Evolutionary conservation across 139 green algal genomes (phyloP).

Genomic region (Yamagishiella unicocca): DNA sequence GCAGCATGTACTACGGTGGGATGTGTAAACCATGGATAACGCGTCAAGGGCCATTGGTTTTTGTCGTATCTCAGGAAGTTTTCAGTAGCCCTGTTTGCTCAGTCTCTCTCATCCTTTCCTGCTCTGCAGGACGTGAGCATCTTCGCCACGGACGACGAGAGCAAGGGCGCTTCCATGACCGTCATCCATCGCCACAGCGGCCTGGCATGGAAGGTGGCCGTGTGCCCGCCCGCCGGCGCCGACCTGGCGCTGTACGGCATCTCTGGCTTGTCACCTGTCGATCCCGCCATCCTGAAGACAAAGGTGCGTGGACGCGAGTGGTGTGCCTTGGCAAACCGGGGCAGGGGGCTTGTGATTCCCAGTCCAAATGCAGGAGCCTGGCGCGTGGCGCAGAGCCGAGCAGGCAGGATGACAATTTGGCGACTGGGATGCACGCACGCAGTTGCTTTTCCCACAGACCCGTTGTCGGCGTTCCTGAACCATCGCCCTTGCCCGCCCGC

Average conservation of each 20-base stretch:
- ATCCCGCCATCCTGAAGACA: constrained; percentile 15
- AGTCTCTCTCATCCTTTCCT: neutral
- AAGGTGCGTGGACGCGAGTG: constrained; percentile 13
- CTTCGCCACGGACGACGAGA: constrained; percentile 40
- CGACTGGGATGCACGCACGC: too few species aligned
- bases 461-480: neutral
- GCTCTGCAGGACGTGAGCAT: constrained; percentile 23
- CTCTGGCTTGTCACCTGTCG: constrained; percentile 18
- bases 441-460: too few species aligned
- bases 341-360: too few species aligned
- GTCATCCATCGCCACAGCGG: constrained; percentile 32
- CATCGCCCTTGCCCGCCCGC: too few species aligned
- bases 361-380: too few species aligned
- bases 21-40: too few species aligned
- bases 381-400: too few species aligned
- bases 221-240: neutral
- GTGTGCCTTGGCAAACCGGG: too few species aligned
- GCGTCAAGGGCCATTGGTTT: too few species aligned
- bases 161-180: constrained; percentile 10
- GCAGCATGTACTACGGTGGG: too few species aligned
- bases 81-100: neutral
- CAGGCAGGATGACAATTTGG: too few species aligned
- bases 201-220: neutral
- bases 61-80: too few species aligned
- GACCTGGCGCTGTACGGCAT: constrained; percentile 32